Evolutionary conservation across 2,329 filamentous ascomycete species (phyloP), one percentile per base, ranked within the genome.

Genomic region (Colletotrichum lindemuthianum): DNA sequence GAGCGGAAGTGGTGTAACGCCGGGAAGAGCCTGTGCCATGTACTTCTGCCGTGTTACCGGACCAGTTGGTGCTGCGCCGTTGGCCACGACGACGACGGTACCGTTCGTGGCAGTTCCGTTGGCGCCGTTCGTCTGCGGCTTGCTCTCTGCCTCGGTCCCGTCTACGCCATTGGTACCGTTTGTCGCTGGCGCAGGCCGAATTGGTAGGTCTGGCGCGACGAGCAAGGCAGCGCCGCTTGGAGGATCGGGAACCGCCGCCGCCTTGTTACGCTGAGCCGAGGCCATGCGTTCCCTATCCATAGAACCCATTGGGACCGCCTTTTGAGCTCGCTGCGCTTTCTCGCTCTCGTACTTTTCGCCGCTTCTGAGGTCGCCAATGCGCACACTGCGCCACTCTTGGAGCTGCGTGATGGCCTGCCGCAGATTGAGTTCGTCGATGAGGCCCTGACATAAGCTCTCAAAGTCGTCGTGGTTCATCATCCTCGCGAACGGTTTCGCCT

Each of bases 401-500:
- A 99, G 82, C 75, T 98, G 95, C 0, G 86, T 69, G 64, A 99
- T 97, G 41, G 96, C 96, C 73, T 96, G 90, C 2, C 96, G 89
- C 15, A 99, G 82, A 70, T 97, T 97, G 68, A 96, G 88, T 77
- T 99, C 96, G 71, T 97, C 94, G 50, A 97, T 86, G 1, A 99
- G 81, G 2, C 93, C 94, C 66, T 93, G 89, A 69, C 90, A 92
- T 70, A 98, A 90, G 10, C 89, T 87, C 68, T 96, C 91, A 72
- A 97, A 98, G 75, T 99, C 96, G 50, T 90, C 85, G 70, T 91
- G 90, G 72, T 95, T 97, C 95, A 98, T 97, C 87, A 98, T 96
- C 45, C 95, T 88, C 3, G 93, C 95, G 72, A 97, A 97, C 0
- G 96, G 96, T 72, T 99, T 99, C 6, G 93, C 91, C 75, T 97